Base-by-base conservation (phyloP, 306 rosid genomes). In the Abrus precatorius region DNA sequence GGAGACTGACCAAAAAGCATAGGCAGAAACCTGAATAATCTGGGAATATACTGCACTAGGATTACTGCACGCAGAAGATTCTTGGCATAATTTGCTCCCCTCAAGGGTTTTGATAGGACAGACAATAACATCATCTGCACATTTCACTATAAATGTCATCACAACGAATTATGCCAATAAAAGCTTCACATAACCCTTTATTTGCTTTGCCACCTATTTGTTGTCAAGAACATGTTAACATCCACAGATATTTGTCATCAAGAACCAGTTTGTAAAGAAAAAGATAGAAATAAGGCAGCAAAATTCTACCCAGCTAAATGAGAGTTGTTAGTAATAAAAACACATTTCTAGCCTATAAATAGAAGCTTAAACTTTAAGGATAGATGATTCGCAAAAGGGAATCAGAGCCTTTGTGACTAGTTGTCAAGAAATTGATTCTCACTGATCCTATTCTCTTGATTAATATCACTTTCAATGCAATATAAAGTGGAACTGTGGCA, bases 81-180 rank as follows among this genome's bases (percentile, higher is more conserved):
- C 82, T 92, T 94, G 0, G 95, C 97, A 56, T 74, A 57, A 81
- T 89, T 94, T 84, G 98, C 98, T 88, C 92, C 93, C 61, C 84
- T 89, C 83, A 89, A 69, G 63, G 74, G 59, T 5, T 36, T 13
- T 71, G 89, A 89, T 60, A 94, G 74, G 78, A 90, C 53, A 48
- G 83, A 5, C 74, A 89, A 74, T 79, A 92, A 60, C 77, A 94
- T 76, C 55, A 94, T 89, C 98, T 94, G 91, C 86, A 86, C 86
- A 84, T 49, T 68, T 74, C 49, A 80, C 49, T 43, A 14, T 55
- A 68, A 2, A 13, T 36, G 80, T 72, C 65, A 75, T 44, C 43
- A 80, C 5, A 60, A 61, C 68, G 38, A 47, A n/a, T 65, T 40
- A 44, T 47, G 61, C 10, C 8, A 34, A 45, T 44, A 36, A 28